Evolutionary conservation across 2,329 filamentous ascomycete species (phyloP).

Genomic region (Calonectria pteridis): DNA sequence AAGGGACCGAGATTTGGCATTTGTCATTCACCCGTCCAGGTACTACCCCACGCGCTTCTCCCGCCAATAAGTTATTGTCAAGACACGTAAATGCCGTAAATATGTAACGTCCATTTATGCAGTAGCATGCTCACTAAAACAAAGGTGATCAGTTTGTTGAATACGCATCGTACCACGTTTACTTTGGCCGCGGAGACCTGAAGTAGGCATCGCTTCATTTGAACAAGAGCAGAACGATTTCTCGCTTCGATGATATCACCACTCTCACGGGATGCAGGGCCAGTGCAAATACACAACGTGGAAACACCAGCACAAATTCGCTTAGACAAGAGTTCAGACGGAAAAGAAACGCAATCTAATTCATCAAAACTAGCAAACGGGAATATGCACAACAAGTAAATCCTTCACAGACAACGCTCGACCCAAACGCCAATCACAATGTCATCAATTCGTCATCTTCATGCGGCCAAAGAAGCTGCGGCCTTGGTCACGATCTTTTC

Average conservation of each 20-base stretch:
- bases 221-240: background rate
- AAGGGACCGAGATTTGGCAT: background rate
- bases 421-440: background rate
- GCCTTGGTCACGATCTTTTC: constrained; percentile 42
- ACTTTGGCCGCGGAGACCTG: background rate
- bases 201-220: background rate
- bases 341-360: background rate
- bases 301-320: no score
- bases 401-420: no score
- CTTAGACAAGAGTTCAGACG: background rate
- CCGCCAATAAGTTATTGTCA: background rate
- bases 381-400: background rate
- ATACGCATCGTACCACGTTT: background rate
- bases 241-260: background rate
- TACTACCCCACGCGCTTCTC: background rate
- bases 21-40: background rate
- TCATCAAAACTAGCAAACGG: background rate
- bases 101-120: background rate
- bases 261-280: background rate
- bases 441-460: background rate
- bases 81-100: background rate
- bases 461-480: background rate
- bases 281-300: no score
- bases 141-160: background rate
- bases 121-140: background rate